These are phyloP conservation scores for Ballota nigra DNA, from an alignment of 257 asterid genomes.

Conservation along the genomic window DNA sequence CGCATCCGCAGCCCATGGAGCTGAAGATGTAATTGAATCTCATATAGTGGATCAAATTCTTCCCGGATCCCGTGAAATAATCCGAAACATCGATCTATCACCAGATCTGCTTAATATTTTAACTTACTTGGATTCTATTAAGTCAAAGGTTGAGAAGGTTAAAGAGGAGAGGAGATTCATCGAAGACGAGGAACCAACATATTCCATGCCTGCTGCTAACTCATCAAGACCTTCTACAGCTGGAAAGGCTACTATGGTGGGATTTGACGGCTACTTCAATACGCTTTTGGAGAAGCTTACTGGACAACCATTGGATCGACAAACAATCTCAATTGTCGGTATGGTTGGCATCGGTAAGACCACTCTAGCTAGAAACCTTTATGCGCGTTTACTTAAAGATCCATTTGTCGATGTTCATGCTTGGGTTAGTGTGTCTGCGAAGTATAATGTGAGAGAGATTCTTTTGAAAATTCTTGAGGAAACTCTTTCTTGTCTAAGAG, in stretches of 20 bases:
- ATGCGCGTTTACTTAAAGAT: background rate
- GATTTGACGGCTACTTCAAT: background rate
- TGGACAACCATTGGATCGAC: background rate
- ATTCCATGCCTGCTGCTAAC: background rate
- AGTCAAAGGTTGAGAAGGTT: background rate
- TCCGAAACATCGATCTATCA: background rate
- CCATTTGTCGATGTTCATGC: background rate
- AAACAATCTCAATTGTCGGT: background rate
- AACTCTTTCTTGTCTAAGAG: background rate
- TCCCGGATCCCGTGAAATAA: background rate
- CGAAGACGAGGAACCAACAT: background rate
- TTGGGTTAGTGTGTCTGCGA: background rate
- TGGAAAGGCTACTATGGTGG: constrained; percentile 2
- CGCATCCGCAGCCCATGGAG: constrained; percentile 1
- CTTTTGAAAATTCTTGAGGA: background rate
- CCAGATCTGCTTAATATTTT: background rate
- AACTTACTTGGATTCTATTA: background rate
- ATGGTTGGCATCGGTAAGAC: constrained; percentile 21
- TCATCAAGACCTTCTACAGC: background rate
- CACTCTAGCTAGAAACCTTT: background rate
- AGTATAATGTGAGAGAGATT: background rate
- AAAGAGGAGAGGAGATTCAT: background rate
- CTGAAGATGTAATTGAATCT: constrained; percentile 17
- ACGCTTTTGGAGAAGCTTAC: background rate
- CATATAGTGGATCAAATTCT: background rate